These are phyloP conservation scores for Lentinula edodes DNA, from an alignment of 768 basidiomycete genomes.

Conservation along the genomic window DNA sequence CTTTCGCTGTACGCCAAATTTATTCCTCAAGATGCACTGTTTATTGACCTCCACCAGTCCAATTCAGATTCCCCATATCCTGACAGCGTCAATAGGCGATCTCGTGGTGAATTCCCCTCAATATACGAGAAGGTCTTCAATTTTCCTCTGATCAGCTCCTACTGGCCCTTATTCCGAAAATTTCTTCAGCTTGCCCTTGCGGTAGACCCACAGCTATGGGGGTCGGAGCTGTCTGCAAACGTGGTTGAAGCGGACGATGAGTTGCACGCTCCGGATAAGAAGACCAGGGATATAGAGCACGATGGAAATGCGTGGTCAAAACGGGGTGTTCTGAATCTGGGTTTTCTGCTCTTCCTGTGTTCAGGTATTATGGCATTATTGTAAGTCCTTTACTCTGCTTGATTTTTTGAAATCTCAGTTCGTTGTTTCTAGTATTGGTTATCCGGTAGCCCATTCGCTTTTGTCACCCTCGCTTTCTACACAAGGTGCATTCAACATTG, in stretches of 20 bases:
- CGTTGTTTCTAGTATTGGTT: slow-evolving; percentile 25
- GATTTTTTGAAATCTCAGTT: background rate
- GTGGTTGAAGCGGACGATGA: slow-evolving; percentile 38
- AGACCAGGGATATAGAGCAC: slow-evolving; percentile 31
- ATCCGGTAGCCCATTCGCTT: slow-evolving; percentile 29
- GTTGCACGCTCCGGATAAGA: slow-evolving; percentile 18
- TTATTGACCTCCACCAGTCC: background rate
- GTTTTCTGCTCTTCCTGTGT: slow-evolving; percentile 44
- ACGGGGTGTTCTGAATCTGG: slow-evolving; percentile 63
- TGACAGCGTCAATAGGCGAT: background rate
- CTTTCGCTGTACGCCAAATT: slow-evolving; percentile 2
- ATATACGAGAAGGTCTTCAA: slow-evolving; percentile 13
- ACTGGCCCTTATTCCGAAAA: background rate
- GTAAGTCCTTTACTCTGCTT: slow-evolving; percentile 40
- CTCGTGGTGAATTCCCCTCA: slow-evolving; percentile 11
- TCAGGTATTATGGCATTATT: slow-evolving; percentile 30
- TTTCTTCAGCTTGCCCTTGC: slow-evolving; percentile 41
- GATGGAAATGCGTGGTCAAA: slow-evolving; percentile 43
- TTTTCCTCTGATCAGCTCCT: background rate
- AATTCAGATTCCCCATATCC: slow-evolving; percentile 18
- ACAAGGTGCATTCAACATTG: slow-evolving; percentile 37
- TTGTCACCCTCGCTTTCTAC: slow-evolving; percentile 21
- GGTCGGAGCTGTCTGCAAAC: slow-evolving; percentile 38
- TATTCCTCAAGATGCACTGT: background rate
- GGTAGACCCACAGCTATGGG: slow-evolving; percentile 54